Conservation (phyloP, 768 basidiomycete genomes). For the Nidularia sp. region DNA sequence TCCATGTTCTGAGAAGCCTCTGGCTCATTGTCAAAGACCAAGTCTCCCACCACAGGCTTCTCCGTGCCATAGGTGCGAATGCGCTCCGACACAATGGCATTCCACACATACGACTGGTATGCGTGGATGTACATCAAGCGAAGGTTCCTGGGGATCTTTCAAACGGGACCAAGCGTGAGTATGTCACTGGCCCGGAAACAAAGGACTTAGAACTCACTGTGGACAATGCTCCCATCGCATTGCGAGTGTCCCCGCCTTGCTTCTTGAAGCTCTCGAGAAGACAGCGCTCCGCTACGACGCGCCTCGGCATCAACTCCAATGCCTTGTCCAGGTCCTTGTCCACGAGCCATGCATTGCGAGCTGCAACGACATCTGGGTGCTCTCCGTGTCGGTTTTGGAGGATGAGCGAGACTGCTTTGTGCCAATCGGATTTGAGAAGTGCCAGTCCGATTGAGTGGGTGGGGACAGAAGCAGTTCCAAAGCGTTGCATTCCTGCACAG, state of each 20-base stretch:
- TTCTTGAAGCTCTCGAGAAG: constrained; percentile 88
- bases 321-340: constrained; percentile 80
- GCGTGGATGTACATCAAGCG: constrained; percentile 98
- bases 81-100: constrained; percentile 92
- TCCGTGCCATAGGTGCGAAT: constrained; percentile 73
- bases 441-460: constrained; percentile 94
- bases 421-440: constrained; percentile 87
- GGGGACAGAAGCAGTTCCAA: constrained; percentile 94
- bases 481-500: constrained; percentile 89
- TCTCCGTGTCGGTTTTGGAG: constrained; percentile 84
- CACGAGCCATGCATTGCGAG: constrained; percentile 84
- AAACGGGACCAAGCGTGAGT: background rate
- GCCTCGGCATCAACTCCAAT: constrained; percentile 79
- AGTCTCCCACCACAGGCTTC: constrained; percentile 78
- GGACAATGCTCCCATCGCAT: constrained; percentile 83
- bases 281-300: constrained; percentile 91
- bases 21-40: constrained; percentile 67
- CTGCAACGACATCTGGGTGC: constrained; percentile 84
- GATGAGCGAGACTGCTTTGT: constrained; percentile 78
- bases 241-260: constrained; percentile 71
- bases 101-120: constrained; percentile 99
- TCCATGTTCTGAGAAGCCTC: constrained; percentile 28
- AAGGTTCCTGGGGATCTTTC: constrained; percentile 90
- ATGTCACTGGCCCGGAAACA: background rate
- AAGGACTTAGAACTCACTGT: constrained; percentile 47